These are phyloP conservation scores for Lactifluus rugatus DNA, from an alignment of 768 basidiomycete species.

Conservation along the genomic window DNA sequence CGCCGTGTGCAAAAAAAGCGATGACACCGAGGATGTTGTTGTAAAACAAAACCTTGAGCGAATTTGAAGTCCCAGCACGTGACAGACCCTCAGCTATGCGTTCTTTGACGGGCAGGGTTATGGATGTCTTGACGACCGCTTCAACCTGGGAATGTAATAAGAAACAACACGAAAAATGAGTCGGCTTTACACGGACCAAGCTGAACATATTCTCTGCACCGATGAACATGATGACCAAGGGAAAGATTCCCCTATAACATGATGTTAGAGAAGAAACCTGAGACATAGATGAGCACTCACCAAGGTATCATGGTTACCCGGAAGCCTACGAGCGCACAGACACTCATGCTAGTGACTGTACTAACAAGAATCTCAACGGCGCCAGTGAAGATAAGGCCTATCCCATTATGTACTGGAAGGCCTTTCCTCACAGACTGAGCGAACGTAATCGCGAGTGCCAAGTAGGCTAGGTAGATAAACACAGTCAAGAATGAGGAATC, in stretches of 20 bases:
- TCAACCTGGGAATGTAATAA: conserved; percentile 49
- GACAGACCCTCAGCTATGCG: conserved; percentile 88
- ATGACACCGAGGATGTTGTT: conserved; percentile 70
- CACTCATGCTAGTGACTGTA: conserved; percentile 88
- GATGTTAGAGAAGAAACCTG: background rate
- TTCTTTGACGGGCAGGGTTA: conserved; percentile 83
- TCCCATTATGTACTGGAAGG: conserved; percentile 79
- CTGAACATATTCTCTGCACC: conserved; percentile 98
- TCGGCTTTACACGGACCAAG: conserved; percentile 43
- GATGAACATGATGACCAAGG: conserved; percentile 89
- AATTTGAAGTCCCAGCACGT: conserved; percentile 82
- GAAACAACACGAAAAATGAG: conserved; percentile 19
- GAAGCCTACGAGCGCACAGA: conserved; percentile 84
- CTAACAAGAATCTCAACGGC: conserved; percentile 86
- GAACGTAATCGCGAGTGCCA: conserved; percentile 66
- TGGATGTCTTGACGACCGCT: conserved; percentile 73
- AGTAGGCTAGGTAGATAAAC: conserved; percentile 69
- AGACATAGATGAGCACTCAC: conserved; percentile 34
- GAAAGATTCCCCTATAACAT: conserved; percentile 64
- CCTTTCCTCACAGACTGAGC: conserved; percentile 65
- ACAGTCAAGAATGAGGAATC: conserved; percentile 54
- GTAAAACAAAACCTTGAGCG: conserved; percentile 84
- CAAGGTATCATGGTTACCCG: conserved; percentile 85
- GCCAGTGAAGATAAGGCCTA: conserved; percentile 89
- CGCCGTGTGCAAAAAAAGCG: conserved; percentile 63